Evolutionary conservation across 306 rosid species (phyloP).

Genomic region (Urtica urens): DNA sequence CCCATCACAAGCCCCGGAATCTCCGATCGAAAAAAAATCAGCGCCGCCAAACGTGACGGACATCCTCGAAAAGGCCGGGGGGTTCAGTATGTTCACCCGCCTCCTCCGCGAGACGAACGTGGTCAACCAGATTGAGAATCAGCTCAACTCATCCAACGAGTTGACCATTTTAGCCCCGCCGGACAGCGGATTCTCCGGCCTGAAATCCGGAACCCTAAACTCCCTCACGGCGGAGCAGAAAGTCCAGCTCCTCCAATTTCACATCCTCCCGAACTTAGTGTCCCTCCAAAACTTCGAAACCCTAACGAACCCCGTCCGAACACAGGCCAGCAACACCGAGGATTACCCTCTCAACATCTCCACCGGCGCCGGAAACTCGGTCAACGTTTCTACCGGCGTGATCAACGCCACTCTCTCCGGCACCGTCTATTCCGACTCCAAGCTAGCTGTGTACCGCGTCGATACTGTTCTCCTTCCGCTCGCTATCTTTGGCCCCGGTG

Average conservation of each 20-base stretch:
- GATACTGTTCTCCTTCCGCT: constrained; percentile 63
- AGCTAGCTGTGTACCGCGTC: constrained; percentile 53
- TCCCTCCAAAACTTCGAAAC: constrained; percentile 53
- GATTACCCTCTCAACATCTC: constrained; percentile 54
- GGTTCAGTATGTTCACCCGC: constrained; percentile 45
- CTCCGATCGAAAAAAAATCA: constrained; percentile 17
- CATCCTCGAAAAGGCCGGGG: constrained; percentile 58
- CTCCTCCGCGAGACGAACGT: constrained; percentile 56
- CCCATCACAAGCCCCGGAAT: constrained; percentile 3
- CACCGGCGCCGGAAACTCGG: constrained; percentile 46
- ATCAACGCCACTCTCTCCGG: constrained; percentile 52
- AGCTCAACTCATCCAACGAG: constrained; percentile 43
- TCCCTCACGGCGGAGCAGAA: constrained; percentile 48
- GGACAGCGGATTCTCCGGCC: constrained; percentile 48
- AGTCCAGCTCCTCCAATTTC: constrained; percentile 61
- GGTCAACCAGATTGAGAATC: constrained; percentile 40
- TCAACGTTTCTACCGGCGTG: constrained; percentile 51
- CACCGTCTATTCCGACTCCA: constrained; percentile 45
- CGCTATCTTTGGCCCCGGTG: constrained; percentile 35
- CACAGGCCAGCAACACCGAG: constrained; percentile 60
- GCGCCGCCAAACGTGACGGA: constrained; percentile 49
- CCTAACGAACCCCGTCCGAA: constrained; percentile 55
- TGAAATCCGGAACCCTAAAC: constrained; percentile 57
- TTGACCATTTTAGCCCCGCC: constrained; percentile 54
- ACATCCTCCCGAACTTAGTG: constrained; percentile 40